phyloP scores from a whole-genome alignment of 257 asterid genomes.

The Solanum chilense region DNA sequence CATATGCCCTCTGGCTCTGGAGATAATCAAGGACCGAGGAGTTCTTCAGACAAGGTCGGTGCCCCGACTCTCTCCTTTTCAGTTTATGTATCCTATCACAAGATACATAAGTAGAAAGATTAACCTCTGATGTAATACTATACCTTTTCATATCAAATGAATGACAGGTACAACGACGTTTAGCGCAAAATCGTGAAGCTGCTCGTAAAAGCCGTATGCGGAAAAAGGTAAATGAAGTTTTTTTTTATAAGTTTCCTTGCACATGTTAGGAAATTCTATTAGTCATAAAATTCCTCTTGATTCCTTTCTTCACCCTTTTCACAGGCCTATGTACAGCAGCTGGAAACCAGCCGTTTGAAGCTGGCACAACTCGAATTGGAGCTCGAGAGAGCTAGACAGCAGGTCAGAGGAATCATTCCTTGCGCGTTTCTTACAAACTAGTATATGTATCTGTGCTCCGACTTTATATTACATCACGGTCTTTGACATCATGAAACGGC shows the following conservation, averaged over 20 bases:
- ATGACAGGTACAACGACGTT: slow-evolving; percentile 59
- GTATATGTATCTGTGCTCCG: neutral
- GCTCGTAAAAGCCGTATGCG: slow-evolving; percentile 82
- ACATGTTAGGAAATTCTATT: neutral
- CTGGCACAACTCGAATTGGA: slow-evolving; percentile 86
- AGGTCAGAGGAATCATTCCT: slow-evolving; percentile 17
- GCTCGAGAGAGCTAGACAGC: slow-evolving; percentile 75
- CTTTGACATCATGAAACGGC: neutral
- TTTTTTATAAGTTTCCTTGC: neutral
- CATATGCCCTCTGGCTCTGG: slow-evolving; percentile 35
- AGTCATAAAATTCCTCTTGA: neutral
- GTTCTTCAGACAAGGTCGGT: slow-evolving; percentile 60
- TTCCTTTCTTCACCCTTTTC: neutral
- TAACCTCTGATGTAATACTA: neutral
- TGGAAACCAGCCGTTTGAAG: slow-evolving; percentile 82
- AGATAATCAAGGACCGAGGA: slow-evolving; percentile 38
- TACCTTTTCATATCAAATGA: neutral
- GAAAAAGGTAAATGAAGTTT: slow-evolving; percentile 52
- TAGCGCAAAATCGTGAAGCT: slow-evolving; percentile 95
- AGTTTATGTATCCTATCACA: neutral
- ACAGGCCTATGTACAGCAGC: slow-evolving; percentile 85
- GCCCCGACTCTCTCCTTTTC: neutral
- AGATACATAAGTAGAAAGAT: neutral
- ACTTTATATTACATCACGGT: neutral
- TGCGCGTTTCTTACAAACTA: neutral